A percentile compares a stretch with the other conserved stretches of the same genome.
Conservation (phyloP, 129 eudicot species). For the Tanacetum coccineum region DNA sequence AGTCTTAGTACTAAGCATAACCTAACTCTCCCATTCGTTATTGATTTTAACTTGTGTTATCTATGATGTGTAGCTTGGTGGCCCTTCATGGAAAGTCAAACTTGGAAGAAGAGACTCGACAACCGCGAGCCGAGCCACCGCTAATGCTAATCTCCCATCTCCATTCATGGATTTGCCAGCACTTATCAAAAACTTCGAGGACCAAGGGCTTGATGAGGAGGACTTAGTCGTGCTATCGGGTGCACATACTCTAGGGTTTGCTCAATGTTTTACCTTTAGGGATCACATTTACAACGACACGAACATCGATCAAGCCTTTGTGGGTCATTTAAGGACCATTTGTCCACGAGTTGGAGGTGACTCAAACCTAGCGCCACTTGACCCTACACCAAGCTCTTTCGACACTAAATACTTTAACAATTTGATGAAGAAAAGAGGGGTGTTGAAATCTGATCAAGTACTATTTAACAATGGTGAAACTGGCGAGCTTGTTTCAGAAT, state of each 20-base stretch:
- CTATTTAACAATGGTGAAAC: conserved; percentile 18
- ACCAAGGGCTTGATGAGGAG: conserved; percentile 40
- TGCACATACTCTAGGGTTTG: conserved; percentile 32
- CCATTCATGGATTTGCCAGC: conserved; percentile 31
- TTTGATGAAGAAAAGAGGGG: conserved; percentile 25
- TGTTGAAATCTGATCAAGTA: conserved; percentile 24
- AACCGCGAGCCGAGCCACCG: conserved; percentile 28
- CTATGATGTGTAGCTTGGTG: conserved; percentile 32
- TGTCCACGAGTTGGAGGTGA: background rate
- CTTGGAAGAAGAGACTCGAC: conserved; percentile 45
- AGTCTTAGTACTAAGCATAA: no score
- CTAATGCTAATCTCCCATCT: conserved; percentile 27
- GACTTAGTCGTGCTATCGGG: conserved; percentile 68
- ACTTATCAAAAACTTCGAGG: conserved; percentile 28
- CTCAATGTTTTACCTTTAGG: conserved; percentile 24
- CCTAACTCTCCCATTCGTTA: background rate
- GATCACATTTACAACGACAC: background rate
- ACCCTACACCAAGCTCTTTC: conserved; percentile 27
- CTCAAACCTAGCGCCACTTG: conserved; percentile 2
- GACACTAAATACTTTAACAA: conserved; percentile 4
- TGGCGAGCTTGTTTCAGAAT: conserved; percentile 21
- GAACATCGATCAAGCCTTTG: background rate
- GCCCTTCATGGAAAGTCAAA: conserved; percentile 34
- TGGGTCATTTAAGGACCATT: background rate
- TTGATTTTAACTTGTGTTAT: background rate